These are phyloP conservation scores for Acacia acuminata DNA, from an alignment of 306 rosid species.

Conservation along the genomic window DNA sequence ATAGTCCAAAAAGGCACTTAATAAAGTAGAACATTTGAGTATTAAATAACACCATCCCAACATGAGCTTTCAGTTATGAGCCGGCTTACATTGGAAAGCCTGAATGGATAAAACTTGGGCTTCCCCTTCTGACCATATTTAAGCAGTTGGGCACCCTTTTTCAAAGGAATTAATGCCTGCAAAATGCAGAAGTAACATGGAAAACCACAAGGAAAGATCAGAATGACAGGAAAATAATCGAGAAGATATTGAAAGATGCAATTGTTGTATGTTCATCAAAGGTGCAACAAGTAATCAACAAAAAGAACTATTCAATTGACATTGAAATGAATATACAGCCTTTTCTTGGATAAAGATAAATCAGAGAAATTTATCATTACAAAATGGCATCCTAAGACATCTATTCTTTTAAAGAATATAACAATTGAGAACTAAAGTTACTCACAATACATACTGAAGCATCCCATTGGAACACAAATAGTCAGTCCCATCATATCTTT, in stretches of 20 bases:
- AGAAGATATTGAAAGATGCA: not conserved
- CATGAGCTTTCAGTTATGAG: slow-evolving; percentile 31
- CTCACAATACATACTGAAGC: not conserved
- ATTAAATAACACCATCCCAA: slow-evolving; percentile 17
- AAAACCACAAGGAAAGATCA: slow-evolving; percentile 30
- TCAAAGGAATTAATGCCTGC: slow-evolving; percentile 85
- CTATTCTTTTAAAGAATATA: not conserved
- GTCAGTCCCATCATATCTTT: not conserved
- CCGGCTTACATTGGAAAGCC: slow-evolving; percentile 80
- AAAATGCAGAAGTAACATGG: slow-evolving; percentile 26
- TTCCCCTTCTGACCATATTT: slow-evolving; percentile 99
- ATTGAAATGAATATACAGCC: not conserved
- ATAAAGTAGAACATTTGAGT: slow-evolving; percentile 4
- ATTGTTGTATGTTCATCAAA: not conserved
- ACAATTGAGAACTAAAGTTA: not conserved
- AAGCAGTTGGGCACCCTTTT: slow-evolving; percentile 93
- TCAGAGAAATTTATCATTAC: slow-evolving; percentile 1
- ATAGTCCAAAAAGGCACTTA: slow-evolving; percentile 15
- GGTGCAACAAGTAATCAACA: not conserved
- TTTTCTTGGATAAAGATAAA: not conserved
- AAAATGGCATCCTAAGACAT: slow-evolving; percentile 1
- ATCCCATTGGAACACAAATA: slow-evolving; percentile 22
- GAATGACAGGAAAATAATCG: not conserved
- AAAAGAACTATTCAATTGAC: slow-evolving; percentile 6
- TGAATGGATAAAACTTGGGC: slow-evolving; percentile 94